These are phyloP conservation scores for rapeseed (Brassica napus) DNA, from an alignment of 345 rosid genomes.

Conservation along the genomic window Da-Ae NC_063436.1:9520501-9521000, in stretches of 20 bases:
- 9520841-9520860: constrained; percentile 24
- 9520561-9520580: not conserved
- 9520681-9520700: constrained; percentile 43
- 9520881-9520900: not conserved
- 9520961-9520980: constrained; percentile 31
- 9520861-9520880: constrained; percentile 9
- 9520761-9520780: constrained; percentile 20
- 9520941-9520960: constrained; percentile 38
- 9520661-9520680: constrained; percentile 6
- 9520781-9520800: not conserved
- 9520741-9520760: constrained; percentile 32
- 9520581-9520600: not conserved
- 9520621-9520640: not conserved
- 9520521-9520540: not conserved
- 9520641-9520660: not conserved
- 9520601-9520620: not conserved
- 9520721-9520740: constrained; percentile 42
- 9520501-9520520: not conserved
- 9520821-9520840: constrained; percentile 32
- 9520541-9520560: not conserved
- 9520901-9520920: constrained; percentile 40
- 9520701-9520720: not conserved
- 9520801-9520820: constrained; percentile 3
- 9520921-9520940: constrained; percentile 37
- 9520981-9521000: constrained; percentile 32